Percentiles rank a stretch among this genome's conserved stretches.
Conservation (phyloP, 2,329 filamentous ascomycete species). For the Exophiala calicioides region DNA sequence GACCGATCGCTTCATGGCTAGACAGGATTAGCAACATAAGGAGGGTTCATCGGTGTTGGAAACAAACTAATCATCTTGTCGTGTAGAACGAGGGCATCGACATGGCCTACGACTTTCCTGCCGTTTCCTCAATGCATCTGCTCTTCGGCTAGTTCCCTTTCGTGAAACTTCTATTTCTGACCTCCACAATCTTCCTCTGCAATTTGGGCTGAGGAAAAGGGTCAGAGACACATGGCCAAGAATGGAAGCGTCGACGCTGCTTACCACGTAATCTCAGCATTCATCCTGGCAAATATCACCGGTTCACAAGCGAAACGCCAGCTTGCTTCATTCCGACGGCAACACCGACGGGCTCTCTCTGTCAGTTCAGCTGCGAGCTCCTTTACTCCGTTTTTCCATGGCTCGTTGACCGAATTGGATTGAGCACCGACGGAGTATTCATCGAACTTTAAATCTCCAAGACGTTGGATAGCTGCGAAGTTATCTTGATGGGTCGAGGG, state of each 20-base stretch:
- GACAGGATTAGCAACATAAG: neutral
- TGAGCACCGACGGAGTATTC: neutral
- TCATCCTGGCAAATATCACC: neutral
- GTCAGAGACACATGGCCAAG: neutral
- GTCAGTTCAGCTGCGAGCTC: neutral
- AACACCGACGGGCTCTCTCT: neutral
- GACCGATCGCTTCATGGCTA: neutral
- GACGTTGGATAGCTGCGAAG: neutral
- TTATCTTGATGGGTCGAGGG: neutral
- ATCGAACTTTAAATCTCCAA: neutral
- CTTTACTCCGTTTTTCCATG: neutral
- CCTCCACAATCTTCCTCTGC: neutral
- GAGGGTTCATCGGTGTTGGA: neutral
- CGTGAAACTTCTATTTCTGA: neutral
- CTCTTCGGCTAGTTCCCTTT: neutral
- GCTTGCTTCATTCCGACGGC: neutral
- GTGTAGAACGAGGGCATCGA: neutral
- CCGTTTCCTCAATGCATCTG: neutral
- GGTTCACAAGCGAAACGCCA: neutral
- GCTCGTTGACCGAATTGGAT: neutral
- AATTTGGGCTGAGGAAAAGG: neutral
- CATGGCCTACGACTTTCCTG: neutral
- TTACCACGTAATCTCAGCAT: neutral
- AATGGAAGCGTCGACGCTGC: neutral
- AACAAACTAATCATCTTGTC: neutral